Conservation (phyloP, 768 basidiomycete species). For the Trametes maxima region DNA sequence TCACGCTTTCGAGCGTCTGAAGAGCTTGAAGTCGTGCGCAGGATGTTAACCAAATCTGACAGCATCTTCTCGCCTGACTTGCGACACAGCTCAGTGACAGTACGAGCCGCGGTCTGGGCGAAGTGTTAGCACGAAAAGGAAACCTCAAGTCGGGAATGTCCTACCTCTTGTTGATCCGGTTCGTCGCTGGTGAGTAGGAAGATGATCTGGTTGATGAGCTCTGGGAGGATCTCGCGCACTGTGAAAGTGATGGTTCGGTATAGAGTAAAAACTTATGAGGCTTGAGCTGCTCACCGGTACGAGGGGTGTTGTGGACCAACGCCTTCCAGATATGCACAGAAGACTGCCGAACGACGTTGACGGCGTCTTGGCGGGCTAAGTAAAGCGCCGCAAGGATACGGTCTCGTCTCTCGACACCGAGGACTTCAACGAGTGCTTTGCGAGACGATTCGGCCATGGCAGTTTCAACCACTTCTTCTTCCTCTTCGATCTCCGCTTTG, state of each 20-base stretch:
- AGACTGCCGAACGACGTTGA: slow-evolving; percentile 85
- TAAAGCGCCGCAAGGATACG: slow-evolving; percentile 90
- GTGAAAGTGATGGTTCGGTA: slow-evolving; percentile 42
- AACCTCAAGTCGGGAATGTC: not conserved
- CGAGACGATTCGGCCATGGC: slow-evolving; percentile 76
- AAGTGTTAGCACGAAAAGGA: not conserved
- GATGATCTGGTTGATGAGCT: slow-evolving; percentile 79
- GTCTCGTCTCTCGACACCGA: slow-evolving; percentile 88
- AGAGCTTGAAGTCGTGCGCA: slow-evolving; percentile 68
- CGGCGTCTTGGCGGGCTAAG: slow-evolving; percentile 90
- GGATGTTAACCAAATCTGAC: slow-evolving; percentile 77
- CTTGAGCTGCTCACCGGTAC: slow-evolving; percentile 62
- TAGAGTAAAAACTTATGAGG: not conserved
- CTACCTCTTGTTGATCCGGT: slow-evolving; percentile 88
- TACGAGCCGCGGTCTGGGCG: slow-evolving; percentile 80
- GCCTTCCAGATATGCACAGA: slow-evolving; percentile 99
- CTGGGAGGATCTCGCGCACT: slow-evolving; percentile 90
- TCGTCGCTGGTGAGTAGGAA: slow-evolving; percentile 76
- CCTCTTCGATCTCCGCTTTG: slow-evolving; percentile 81
- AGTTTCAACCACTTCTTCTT: slow-evolving; percentile 71
- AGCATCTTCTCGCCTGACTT: slow-evolving; percentile 95
- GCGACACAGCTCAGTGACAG: slow-evolving; percentile 85
- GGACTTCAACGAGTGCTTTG: slow-evolving; percentile 82
- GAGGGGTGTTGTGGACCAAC: slow-evolving; percentile 90
- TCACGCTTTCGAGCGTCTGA: slow-evolving; percentile 66